Conservation (phyloP, 116 monocot genomes). For the Iris pallida region DNA sequence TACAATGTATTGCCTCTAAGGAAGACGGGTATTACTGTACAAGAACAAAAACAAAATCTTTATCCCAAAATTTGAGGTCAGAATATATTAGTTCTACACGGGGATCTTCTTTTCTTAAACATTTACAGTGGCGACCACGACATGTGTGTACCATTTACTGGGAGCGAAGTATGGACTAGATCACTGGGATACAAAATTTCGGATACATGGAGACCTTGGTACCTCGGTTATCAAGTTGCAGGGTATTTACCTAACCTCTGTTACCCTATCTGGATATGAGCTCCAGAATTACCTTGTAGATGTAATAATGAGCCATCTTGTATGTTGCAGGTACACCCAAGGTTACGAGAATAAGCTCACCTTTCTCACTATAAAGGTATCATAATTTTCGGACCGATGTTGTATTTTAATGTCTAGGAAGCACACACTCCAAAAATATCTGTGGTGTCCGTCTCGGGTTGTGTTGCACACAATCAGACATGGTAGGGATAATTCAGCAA, state of each 20-base stretch:
- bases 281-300: too few relatives aligned
- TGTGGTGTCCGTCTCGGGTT: too few relatives aligned
- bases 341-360: constrained; percentile 63
- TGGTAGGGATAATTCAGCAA: too few relatives aligned
- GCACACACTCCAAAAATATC: too few relatives aligned
- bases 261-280: too few relatives aligned
- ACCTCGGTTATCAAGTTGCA: constrained; percentile 57
- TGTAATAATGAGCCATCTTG: too few relatives aligned
- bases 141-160: constrained; percentile 90
- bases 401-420: not conserved
- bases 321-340: constrained; percentile 74
- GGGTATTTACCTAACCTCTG: constrained; percentile 36
- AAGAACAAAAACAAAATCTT: too few relatives aligned
- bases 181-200: constrained; percentile 65
- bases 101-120: not conserved
- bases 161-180: constrained; percentile 89
- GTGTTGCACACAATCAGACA: too few relatives aligned
- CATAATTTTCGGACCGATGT: not conserved
- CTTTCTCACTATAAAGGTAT: constrained; percentile 81
- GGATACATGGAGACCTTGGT: constrained; percentile 85
- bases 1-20: too few relatives aligned
- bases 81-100: not conserved
- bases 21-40: too few relatives aligned
- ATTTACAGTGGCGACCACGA: constrained; percentile 88
- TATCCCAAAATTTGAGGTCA: too few relatives aligned